Base-by-base conservation (phyloP, 306 rosid genomes). In the Glycyrrhiza uralensis region DNA sequence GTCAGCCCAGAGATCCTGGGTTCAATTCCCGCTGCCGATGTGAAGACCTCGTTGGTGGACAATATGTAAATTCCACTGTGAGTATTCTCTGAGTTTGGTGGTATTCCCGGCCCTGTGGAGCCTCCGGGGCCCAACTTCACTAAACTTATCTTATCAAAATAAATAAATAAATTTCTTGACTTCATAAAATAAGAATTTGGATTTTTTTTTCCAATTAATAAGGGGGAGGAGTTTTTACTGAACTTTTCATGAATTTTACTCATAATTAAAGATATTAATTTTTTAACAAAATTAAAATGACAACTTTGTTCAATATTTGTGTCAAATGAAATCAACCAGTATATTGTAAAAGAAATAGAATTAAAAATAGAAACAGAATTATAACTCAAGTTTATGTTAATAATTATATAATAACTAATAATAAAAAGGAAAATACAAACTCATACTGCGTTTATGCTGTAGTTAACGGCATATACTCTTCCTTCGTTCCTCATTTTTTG, bases 381-480 rank as follows among this genome's bases (percentile, higher is more conserved):
- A 0, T 30, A 30, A 30, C 35, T 30, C 6, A 30, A 2, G 35
- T 5, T 4, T 30, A n/a, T 46, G 24, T 17, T 46, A 46, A 17
- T 46, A 46, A 17, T 46, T 15, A 17, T n/a, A 23, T 2, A 6
- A 28, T 4, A 2, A 30, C n/a, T n/a, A n/a, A n/a, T n/a, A n/a
- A n/a, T n/a, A 30, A 30, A 3, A 2, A 30, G 0, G 2, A 28
- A 51, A 28, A 1, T 4, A 15, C 13, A 19, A 14, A 38, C 0
- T 9, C 28, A 33, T 36, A 64, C 71, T 24, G 24, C 39, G n/a
- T 42, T 24, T 26, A 3, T 65, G 41, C 77, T 62, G 8, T 68
- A 79, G 19, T 14, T 7, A 7, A 69, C 14, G 2, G 77, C 5
- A 9, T 57, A 73, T 3, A 64, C 51, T 69, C 18, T 73, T 72